Base-by-base conservation (phyloP, 202 grass and related monocot genomes). In the Saccharum hybrid region DNA sequence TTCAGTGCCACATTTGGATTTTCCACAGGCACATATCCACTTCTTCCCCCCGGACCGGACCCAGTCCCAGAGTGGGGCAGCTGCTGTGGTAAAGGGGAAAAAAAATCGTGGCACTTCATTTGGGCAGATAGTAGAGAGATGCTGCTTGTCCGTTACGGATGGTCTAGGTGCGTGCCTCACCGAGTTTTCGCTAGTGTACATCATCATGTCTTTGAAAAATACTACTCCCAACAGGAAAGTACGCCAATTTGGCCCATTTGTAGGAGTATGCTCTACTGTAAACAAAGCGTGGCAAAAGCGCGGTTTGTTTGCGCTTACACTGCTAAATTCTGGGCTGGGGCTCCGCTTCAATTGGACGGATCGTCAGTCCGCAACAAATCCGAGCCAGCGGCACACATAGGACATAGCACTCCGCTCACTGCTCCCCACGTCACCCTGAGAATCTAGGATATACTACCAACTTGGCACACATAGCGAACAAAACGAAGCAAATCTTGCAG, bases 391-490 rank as follows among this genome's bases (percentile, higher is more conserved):
- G 26, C 16, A 4, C 33, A 66, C 64, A 19, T n/a, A n/a, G n/a
- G n/a, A n/a, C 15, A 66, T 6, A 26, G 8, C 8, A 11, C 45
- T 11, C 7, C 7, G 10, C 21, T 5, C 56, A 4, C 49, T 1
- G 2, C 23, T 0, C 10, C 3, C 9, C 23, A 62, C 22, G 60
- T 63, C 60, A 36, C 60, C 9, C 9, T 4, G 6, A 10, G 61
- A 68, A 84, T 84, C 86, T 61, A 61, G 75, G 68, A 80, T 80
- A 74, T 80, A 14, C 68, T 1, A n/a, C n/a, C n/a, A n/a, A n/a
- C n/a, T n/a, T n/a, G n/a, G n/a, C n/a, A n/a, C n/a, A n/a, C n/a
- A n/a, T n/a, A n/a, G n/a, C n/a, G n/a, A 28, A 28, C 26, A 1
- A 52, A 23, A 26, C 6, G 10, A 28, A 30, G 26, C 83, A 33